phyloP scores from a whole-genome alignment of 2,329 filamentous ascomycete species.

The Phialemonium atrogriseum region DNA sequence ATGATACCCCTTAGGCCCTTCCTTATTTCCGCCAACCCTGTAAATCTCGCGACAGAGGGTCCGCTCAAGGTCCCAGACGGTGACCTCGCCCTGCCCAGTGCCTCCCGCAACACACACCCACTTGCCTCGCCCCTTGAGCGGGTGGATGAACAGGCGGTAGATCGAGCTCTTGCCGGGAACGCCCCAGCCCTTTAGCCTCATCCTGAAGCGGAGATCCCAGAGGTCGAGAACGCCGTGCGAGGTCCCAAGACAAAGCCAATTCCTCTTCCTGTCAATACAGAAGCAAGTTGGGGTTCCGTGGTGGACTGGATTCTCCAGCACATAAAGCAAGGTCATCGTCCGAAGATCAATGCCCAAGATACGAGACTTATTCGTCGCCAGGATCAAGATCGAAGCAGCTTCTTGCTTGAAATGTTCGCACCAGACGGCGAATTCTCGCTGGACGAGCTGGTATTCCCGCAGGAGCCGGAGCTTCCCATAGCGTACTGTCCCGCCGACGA shows the following conservation, averaged over 20 bases:
- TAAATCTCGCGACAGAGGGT: constrained; percentile 83
- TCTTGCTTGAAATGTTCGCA: constrained; percentile 86
- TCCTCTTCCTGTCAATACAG: constrained; percentile 73
- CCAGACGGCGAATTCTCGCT: constrained; percentile 76
- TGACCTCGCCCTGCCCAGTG: constrained; percentile 79
- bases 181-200: constrained; percentile 82
- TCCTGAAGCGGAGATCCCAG: constrained; percentile 93
- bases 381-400: constrained; percentile 68
- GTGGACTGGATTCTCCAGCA: constrained; percentile 77
- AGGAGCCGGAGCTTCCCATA: constrained; percentile 73
- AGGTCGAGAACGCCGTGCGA: constrained; percentile 87
- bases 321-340: constrained; percentile 75
- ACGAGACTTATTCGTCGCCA: constrained; percentile 80
- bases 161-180: constrained; percentile 74
- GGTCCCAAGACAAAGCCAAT: constrained; percentile 88
- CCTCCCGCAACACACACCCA: constrained; percentile 88
- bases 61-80: constrained; percentile 93
- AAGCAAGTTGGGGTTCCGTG: constrained; percentile 91
- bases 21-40: constrained; percentile 56
- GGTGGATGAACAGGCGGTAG: constrained; percentile 71
- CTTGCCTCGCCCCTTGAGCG: constrained; percentile 66
- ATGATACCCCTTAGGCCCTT: constrained; percentile 60
- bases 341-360: constrained; percentile 80
- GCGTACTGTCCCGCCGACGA: constrained; percentile 45
- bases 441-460: constrained; percentile 70